Conservation (phyloP, 2,329 filamentous ascomycete genomes). For the Clonostachys chloroleuca region DNA sequence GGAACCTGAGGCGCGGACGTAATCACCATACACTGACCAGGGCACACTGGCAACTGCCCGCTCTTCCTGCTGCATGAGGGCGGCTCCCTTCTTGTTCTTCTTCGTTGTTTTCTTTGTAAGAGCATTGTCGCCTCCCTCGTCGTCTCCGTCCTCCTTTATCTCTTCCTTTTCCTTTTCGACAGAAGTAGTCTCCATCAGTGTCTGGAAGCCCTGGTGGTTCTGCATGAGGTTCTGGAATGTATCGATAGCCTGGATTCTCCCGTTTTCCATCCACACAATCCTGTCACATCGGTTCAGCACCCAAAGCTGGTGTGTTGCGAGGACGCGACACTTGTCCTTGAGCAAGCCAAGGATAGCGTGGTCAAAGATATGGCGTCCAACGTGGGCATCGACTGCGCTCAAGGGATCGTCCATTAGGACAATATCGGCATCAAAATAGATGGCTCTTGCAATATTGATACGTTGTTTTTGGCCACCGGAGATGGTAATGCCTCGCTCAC, state of each 20-base stretch:
- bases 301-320: slow-evolving; percentile 94
- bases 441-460: slow-evolving; percentile 84
- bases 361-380: slow-evolving; percentile 79
- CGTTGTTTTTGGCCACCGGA: slow-evolving; percentile 95
- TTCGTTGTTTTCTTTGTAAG: slow-evolving; percentile 32
- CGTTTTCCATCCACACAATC: slow-evolving; percentile 89
- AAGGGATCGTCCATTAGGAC: slow-evolving; percentile 67
- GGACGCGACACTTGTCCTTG: slow-evolving; percentile 81
- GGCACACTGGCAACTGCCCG: slow-evolving; percentile 71
- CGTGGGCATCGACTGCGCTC: slow-evolving; percentile 66
- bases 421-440: slow-evolving; percentile 65
- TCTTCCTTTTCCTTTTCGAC: slow-evolving; percentile 57
- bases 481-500: slow-evolving; percentile 91
- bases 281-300: slow-evolving; percentile 87
- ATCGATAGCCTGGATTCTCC: slow-evolving; percentile 77
- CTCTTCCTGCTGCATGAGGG: slow-evolving; percentile 70
- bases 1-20: slow-evolving; percentile 70
- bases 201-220: slow-evolving; percentile 71
- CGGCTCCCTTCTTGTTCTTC: slow-evolving; percentile 53
- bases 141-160: slow-evolving; percentile 35
- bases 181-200: slow-evolving; percentile 81
- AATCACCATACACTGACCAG: slow-evolving; percentile 75
- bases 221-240: slow-evolving; percentile 87
- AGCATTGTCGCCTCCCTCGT: slow-evolving; percentile 29
- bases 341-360: slow-evolving; percentile 87